phyloP scores from a whole-genome alignment of 495 filamentous ascomycete genomes.

The Penicillium parvum region DNA sequence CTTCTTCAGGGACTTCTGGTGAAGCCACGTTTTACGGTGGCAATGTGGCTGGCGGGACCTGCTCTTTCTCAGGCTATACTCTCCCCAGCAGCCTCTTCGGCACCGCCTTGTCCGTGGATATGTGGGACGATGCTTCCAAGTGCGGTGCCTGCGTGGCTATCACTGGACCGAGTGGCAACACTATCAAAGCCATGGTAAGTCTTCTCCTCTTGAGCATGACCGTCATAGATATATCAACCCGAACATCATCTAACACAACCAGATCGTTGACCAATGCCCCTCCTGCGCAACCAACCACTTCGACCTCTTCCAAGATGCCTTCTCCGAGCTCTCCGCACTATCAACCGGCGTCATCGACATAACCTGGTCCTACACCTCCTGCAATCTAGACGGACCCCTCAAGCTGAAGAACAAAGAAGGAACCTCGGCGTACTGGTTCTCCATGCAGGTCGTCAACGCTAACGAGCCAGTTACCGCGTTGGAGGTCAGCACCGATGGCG shows the following conservation, averaged over 20 bases:
- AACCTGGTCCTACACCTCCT: conserved; percentile 47
- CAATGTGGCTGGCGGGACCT: conserved; percentile 53
- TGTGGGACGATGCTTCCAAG: conserved; percentile 47
- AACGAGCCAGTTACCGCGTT: conserved; percentile 48
- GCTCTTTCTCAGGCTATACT: conserved; percentile 55
- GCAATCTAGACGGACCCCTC: conserved; percentile 48
- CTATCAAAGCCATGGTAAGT: conserved; percentile 59
- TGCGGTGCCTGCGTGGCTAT: conserved; percentile 58
- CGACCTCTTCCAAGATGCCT: conserved; percentile 56
- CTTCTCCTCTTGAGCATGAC: no score
- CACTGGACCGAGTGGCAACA: conserved; percentile 49
- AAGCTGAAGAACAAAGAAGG: conserved; percentile 55
- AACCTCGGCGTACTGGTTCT: conserved; percentile 51
- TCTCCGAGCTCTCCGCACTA: conserved; percentile 42
- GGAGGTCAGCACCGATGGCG: conserved; percentile 55
- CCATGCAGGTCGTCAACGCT: conserved; percentile 56
- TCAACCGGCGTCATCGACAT: conserved; percentile 51
- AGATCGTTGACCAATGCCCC: conserved; percentile 61
- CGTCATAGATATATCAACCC: background rate
- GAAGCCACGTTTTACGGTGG: conserved; percentile 53
- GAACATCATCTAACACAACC: background rate
- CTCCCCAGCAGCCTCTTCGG: conserved; percentile 51
- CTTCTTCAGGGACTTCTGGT: conserved; percentile 20
- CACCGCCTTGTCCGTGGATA: conserved; percentile 47
- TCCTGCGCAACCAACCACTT: conserved; percentile 52